Evolutionary conservation across 2,329 filamentous ascomycete genomes (phyloP).

Genomic region (Elsinoe fawcettii): DNA sequence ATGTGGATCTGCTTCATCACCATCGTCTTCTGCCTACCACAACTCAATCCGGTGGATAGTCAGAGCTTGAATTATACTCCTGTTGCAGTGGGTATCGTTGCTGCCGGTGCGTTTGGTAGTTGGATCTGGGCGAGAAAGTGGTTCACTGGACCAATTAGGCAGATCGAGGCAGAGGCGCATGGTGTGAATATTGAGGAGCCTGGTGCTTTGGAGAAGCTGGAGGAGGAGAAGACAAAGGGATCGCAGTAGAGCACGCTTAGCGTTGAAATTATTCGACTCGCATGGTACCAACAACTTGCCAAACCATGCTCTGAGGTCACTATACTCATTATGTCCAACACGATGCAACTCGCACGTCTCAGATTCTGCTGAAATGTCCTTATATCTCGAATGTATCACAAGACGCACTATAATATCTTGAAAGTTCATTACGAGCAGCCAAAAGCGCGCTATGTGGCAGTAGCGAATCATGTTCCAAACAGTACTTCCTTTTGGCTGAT

Average conservation of each 20-base stretch:
- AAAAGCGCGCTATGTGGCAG: too few species aligned
- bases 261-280: too few species aligned
- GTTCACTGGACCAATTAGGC: constrained; percentile 50
- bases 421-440: too few species aligned
- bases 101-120: constrained; percentile 38
- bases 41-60: constrained; percentile 47
- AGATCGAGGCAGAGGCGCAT: constrained; percentile 44
- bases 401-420: too few species aligned
- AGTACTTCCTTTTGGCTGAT: too few species aligned
- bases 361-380: too few species aligned
- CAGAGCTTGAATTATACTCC: constrained; percentile 53
- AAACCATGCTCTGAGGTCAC: too few species aligned
- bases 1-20: constrained; percentile 50
- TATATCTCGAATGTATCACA: too few species aligned
- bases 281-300: too few species aligned
- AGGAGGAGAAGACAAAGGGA: constrained; percentile 22
- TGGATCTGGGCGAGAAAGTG: constrained; percentile 50
- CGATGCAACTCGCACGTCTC: too few species aligned
- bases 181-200: constrained; percentile 45
- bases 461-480: too few species aligned
- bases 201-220: constrained; percentile 35
- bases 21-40: constrained; percentile 51
- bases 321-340: too few species aligned
- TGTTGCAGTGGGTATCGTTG: constrained; percentile 52
- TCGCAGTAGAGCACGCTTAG: neutral